Conservation (phyloP, 345 rosid species). For the Salix dunnii region DNA sequence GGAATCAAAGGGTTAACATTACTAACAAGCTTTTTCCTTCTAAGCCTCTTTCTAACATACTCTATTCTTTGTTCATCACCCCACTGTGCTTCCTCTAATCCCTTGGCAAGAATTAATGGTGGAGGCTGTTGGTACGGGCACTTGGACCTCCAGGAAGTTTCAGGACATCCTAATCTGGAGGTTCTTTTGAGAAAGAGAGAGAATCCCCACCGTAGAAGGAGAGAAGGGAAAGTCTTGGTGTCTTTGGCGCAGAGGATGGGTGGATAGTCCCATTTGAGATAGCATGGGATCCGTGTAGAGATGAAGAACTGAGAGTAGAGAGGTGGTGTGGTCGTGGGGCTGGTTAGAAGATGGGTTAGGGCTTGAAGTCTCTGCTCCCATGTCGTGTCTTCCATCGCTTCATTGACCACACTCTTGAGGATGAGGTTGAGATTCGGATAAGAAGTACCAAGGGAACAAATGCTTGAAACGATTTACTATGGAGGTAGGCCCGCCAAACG, state of each 20-base stretch:
- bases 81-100: conserved; percentile 71
- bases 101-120: conserved; percentile 54
- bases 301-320: conserved; percentile 56
- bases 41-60: conserved; percentile 53
- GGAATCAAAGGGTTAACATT: conserved; percentile 56
- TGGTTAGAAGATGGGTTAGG: conserved; percentile 54
- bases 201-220: conserved; percentile 46
- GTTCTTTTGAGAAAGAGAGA: conserved; percentile 54
- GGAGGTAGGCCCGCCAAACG: background rate
- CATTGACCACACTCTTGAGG: background rate
- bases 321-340: conserved; percentile 44
- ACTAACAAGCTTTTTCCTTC: conserved; percentile 38
- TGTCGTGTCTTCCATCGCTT: conserved; percentile 29
- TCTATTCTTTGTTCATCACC: conserved; percentile 50
- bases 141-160: conserved; percentile 69
- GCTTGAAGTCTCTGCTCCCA: conserved; percentile 44
- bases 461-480: background rate
- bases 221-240: conserved; percentile 18
- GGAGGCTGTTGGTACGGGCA: conserved; percentile 84
- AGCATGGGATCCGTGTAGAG: conserved; percentile 49
- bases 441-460: background rate
- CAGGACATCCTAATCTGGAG: conserved; percentile 45
- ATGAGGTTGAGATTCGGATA: conserved; percentile 3
- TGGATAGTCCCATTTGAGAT: conserved; percentile 72
- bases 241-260: conserved; percentile 43